Conservation (phyloP, 257 asterid species). For the Penstemon barbatus region DNA sequence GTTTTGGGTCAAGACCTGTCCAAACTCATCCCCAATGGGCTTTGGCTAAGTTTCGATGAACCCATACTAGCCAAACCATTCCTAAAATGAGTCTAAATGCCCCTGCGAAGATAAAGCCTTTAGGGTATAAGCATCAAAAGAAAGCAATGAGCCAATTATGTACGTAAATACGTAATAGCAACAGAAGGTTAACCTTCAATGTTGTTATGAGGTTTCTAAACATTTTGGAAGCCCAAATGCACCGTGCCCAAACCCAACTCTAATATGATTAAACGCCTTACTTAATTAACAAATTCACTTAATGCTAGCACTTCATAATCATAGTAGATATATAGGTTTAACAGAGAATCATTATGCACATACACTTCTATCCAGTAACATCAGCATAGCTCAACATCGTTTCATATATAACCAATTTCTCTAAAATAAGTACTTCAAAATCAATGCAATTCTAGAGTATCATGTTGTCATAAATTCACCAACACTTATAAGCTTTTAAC, state of each 20-base stretch:
- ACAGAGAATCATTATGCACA: background rate
- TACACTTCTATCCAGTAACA: background rate
- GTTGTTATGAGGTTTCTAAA: background rate
- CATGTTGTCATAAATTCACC: background rate
- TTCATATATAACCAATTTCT: background rate
- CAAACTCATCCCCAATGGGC: too few relatives aligned
- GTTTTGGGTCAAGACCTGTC: too few relatives aligned
- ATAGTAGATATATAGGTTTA: background rate
- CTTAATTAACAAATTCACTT: too few relatives aligned
- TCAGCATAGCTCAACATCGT: background rate
- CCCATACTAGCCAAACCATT: too few relatives aligned
- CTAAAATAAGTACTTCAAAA: background rate
- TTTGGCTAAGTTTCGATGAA: too few relatives aligned
- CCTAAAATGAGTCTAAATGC: too few relatives aligned
- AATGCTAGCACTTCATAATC: too few relatives aligned
- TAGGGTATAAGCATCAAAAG: background rate
- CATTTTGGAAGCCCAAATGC: too few relatives aligned
- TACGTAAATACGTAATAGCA: constrained; percentile 4
- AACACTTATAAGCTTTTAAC: background rate
- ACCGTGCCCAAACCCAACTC: too few relatives aligned
- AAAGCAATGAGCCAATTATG: background rate
- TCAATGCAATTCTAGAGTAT: background rate
- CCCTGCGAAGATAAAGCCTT: background rate
- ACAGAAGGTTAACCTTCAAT: background rate
- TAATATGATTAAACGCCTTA: too few relatives aligned